These are phyloP conservation scores for Geotrichum australiense DNA, from an alignment of 1,139 yeast species.

Conservation along the genomic window DNA sequence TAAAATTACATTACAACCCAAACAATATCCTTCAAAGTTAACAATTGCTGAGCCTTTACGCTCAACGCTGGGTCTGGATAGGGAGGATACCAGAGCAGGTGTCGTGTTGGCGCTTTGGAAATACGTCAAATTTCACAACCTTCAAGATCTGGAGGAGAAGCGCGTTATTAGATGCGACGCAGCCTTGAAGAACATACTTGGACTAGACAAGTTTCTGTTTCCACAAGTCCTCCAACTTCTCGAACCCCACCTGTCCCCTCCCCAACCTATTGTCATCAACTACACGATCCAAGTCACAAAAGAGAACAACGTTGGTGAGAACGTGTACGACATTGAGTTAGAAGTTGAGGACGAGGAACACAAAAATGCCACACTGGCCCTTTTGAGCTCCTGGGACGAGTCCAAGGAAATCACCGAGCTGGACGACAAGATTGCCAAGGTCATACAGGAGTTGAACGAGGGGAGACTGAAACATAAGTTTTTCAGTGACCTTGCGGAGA, in stretches of 20 bases:
- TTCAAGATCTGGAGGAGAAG: slow-evolving; percentile 51
- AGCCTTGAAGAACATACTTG: slow-evolving; percentile 47
- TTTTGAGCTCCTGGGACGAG: slow-evolving; percentile 40
- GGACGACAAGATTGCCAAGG: slow-evolving; percentile 54
- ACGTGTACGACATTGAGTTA: slow-evolving; percentile 66
- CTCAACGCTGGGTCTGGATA: slow-evolving; percentile 57
- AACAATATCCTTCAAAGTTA: slow-evolving; percentile 60
- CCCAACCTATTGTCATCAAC: slow-evolving; percentile 70
- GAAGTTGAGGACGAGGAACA: slow-evolving; percentile 54
- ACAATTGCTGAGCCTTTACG: slow-evolving; percentile 60
- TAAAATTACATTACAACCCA: slow-evolving; percentile 72
- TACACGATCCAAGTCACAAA: slow-evolving; percentile 70
- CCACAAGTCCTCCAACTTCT: slow-evolving; percentile 69
- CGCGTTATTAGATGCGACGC: slow-evolving; percentile 63
- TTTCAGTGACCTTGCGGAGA: slow-evolving; percentile 61
- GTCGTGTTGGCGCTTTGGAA: slow-evolving; percentile 83
- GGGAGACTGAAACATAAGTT: slow-evolving; percentile 62
- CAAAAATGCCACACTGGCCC: slow-evolving; percentile 38
- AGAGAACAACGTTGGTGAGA: slow-evolving; percentile 75
- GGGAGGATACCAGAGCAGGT: slow-evolving; percentile 78
- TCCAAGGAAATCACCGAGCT: slow-evolving; percentile 50
- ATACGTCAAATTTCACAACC: slow-evolving; percentile 68
- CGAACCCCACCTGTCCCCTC: slow-evolving; percentile 57
- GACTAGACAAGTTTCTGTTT: slow-evolving; percentile 43
- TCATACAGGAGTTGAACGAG: slow-evolving; percentile 59